These are phyloP conservation scores for Gyromitra esculenta DNA, from an alignment of 2,329 filamentous ascomycete genomes.

Conservation along the genomic window DNA sequence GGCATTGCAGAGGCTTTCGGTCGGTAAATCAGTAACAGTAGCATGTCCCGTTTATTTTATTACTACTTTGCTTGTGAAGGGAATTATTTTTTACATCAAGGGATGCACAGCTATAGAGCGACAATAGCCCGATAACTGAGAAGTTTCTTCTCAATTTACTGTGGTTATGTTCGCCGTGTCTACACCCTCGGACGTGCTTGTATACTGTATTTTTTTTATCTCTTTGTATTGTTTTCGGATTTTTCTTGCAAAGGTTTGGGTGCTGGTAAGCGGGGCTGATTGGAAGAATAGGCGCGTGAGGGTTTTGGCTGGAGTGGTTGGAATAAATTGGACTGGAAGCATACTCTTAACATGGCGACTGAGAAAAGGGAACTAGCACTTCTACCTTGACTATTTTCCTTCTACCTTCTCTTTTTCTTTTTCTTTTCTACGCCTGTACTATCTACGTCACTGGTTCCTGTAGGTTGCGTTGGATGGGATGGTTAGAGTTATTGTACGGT, in stretches of 20 bases:
- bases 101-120: conserved; percentile 32
- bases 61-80: conserved; percentile 1
- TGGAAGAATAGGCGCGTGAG: not conserved
- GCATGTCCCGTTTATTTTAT: conserved; percentile 20
- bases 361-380: conserved; percentile 14
- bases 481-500: conserved; percentile 41
- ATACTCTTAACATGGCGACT: conserved; percentile 25
- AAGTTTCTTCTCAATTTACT: conserved; percentile 19
- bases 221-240: conserved; percentile 26
- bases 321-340: conserved; percentile 45
- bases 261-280: conserved; percentile 23
- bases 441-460: conserved; percentile 37
- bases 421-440: conserved; percentile 43
- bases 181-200: conserved; percentile 31
- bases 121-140: conserved; percentile 13
- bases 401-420: conserved; percentile 14
- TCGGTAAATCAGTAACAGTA: conserved; percentile 36
- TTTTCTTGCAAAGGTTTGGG: conserved; percentile 36
- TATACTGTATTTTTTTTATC: conserved; percentile 30
- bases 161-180: conserved; percentile 18
- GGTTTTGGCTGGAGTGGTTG: conserved; percentile 2
- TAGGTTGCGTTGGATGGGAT: conserved; percentile 37
- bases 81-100: conserved; percentile 21
- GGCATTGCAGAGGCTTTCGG: conserved; percentile 43
- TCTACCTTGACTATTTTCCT: conserved; percentile 20